A percentile compares a stretch with the other conserved stretches of the same genome.
These are phyloP conservation scores for Hypoxylon lenormandii DNA, from an alignment of 495 filamentous ascomycete genomes.

Conservation along the genomic window DNA sequence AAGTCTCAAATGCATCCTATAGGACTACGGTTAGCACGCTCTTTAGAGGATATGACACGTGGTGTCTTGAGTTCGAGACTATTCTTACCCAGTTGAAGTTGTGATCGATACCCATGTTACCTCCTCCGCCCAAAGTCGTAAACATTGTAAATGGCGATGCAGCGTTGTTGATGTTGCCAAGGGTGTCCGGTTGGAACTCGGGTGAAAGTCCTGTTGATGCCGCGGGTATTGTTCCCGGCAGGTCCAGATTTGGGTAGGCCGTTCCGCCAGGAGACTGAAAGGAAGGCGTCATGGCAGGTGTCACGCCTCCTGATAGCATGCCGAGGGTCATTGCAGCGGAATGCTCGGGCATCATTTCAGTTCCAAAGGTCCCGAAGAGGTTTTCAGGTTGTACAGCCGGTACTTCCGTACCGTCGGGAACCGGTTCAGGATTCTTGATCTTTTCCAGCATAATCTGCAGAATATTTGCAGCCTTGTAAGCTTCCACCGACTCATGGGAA, in stretches of 20 bases:
- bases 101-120: conserved; percentile 55
- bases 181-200: conserved; percentile 68
- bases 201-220: conserved; percentile 47
- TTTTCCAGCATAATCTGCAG: conserved; percentile 83
- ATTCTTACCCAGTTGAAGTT: conserved; percentile 81
- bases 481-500: conserved; percentile 82
- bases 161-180: conserved; percentile 61
- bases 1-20: conserved; percentile 64
- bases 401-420: conserved; percentile 45
- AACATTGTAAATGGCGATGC: conserved; percentile 69
- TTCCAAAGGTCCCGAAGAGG: conserved; percentile 47
- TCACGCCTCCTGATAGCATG: conserved; percentile 78
- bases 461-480: conserved; percentile 82
- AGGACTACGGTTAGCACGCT: conserved; percentile 11
- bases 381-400: conserved; percentile 28
- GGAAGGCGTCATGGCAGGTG: conserved; percentile 70
- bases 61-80: conserved; percentile 38
- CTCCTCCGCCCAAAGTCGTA: conserved; percentile 58
- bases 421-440: conserved; percentile 62
- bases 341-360: conserved; percentile 67
- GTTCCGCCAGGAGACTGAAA: conserved; percentile 55
- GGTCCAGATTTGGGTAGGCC: conserved; percentile 53
- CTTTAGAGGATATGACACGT: neutral
- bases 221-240: conserved; percentile 45
- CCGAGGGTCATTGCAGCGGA: conserved; percentile 84